Base-by-base conservation (phyloP, 1,284 basidiomycete genomes). In the Puccinia triticina region DNA sequence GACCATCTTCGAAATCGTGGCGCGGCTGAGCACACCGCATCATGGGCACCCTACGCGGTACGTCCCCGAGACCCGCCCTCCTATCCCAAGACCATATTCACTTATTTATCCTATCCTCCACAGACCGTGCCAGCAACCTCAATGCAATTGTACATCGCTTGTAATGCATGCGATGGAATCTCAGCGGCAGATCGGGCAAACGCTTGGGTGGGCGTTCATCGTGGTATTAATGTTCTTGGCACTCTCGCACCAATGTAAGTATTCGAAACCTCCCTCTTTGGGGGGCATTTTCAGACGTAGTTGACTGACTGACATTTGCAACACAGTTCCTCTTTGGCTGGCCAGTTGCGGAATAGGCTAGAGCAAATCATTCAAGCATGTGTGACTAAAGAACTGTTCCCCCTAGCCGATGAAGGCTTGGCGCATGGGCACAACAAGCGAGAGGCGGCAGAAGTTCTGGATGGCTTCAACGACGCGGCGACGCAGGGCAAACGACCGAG, bases 181-280 rank as follows among this genome's bases (percentile, higher is more conserved):
- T 69, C 59, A 8, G 21, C 48, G 2, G n/a, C 40, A 12, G 26
- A 64, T 26, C 77, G 46, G 37, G 77, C 77, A 1, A 53, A 69
- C 46, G 67, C 66, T 26, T 80, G 77, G 77, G 77, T 57, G 16
- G 67, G 66, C 18, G 66, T 80, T 23, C 67, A 80, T 59, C 77
- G 77, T 34, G 72, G 77, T 29, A 59, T 80, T n/a, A 72, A 50
- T 40, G n/a, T 80, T 43, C 50, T 80, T 16, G 34, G 50, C n/a
- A 26, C 26, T 37, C 69, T 80, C 29, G n/a, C 43, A 23, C n/a
- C 61, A 14, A 69, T 29, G 77, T 78, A 32, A 50, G 77, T 29
- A 21, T 78, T 2, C 48, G 26, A n/a, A 7, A 29, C 10, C 57
- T 55, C 23, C 34, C 16, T 64, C 46, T 61, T 21, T n/a, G 2